phyloP scores from a whole-genome alignment of 2,329 filamentous ascomycete species.

The Beauveria rudraprayagi region DNA sequence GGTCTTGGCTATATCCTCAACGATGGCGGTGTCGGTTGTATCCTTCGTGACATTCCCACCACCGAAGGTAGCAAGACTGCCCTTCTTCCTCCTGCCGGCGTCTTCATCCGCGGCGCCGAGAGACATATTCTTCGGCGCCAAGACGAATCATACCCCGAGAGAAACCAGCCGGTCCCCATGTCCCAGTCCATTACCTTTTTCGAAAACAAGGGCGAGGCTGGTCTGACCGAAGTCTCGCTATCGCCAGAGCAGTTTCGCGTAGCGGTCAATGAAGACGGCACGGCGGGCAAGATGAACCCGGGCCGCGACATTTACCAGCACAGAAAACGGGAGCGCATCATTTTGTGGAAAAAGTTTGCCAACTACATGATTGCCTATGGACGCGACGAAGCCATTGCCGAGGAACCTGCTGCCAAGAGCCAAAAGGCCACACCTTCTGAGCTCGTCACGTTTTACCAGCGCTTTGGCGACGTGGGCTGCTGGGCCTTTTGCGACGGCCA shows the following conservation, averaged over 20 bases:
- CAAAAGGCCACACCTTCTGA: constrained; percentile 37
- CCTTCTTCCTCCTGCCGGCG: constrained; percentile 59
- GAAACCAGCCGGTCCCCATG: constrained; percentile 57
- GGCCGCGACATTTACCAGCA: constrained; percentile 59
- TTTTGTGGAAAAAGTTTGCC: constrained; percentile 65
- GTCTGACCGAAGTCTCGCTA: constrained; percentile 55
- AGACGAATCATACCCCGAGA: constrained; percentile 46
- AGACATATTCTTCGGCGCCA: constrained; percentile 57
- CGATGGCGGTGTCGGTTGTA: constrained; percentile 71
- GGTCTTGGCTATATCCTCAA: constrained; percentile 78
- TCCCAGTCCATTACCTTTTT: constrained; percentile 60
- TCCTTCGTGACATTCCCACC: constrained; percentile 49
- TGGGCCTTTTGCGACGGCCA: constrained; percentile 77
- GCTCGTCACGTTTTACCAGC: constrained; percentile 72
- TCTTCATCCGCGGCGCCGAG: constrained; percentile 65
- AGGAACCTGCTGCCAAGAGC: constrained; percentile 36
- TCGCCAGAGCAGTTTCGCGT: constrained; percentile 55
- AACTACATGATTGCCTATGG: constrained; percentile 70
- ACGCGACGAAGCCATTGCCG: constrained; percentile 54
- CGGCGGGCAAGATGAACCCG: constrained; percentile 51
- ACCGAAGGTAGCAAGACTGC: constrained; percentile 41
- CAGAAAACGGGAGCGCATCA: constrained; percentile 56
- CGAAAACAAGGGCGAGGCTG: constrained; percentile 59
- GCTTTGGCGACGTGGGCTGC: constrained; percentile 71
- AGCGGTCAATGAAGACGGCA: constrained; percentile 46